Evolutionary conservation across 305 asterid species (phyloP).

Genomic region (Fraxinus paxiana): DNA sequence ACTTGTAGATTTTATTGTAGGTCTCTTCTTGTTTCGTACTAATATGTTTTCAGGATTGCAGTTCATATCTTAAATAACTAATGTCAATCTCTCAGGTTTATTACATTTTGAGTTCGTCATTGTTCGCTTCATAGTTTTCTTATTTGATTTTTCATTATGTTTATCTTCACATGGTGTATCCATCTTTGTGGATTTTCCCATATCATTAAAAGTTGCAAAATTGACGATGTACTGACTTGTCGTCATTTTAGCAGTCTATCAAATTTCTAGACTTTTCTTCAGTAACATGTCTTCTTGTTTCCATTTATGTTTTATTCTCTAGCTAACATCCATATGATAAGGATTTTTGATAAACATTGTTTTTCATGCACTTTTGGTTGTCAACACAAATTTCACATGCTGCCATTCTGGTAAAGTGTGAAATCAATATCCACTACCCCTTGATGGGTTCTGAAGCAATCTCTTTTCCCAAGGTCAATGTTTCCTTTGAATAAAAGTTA

Average conservation of each 20-base stretch:
- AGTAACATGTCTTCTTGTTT: not conserved
- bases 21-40: not conserved
- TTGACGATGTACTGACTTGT: slow-evolving; percentile 14
- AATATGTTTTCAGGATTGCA: not conserved
- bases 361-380: not conserved
- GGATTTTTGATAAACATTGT: not conserved
- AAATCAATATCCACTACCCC: not conserved
- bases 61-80: not conserved
- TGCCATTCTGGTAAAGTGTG: not conserved
- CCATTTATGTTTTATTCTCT: not conserved
- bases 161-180: not conserved
- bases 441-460: not conserved
- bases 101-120: not conserved
- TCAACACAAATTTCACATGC: not conserved
- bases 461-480: not conserved
- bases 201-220: not conserved
- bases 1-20: not conserved
- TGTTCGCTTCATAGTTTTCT: not conserved
- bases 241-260: not conserved
- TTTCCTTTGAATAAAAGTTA: not conserved
- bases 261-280: not conserved
- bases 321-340: not conserved
- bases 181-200: not conserved
- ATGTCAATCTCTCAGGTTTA: not conserved
- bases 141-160: not conserved